phyloP scores from a whole-genome alignment of 768 basidiomycete genomes.

The Suillus placidus region DNA sequence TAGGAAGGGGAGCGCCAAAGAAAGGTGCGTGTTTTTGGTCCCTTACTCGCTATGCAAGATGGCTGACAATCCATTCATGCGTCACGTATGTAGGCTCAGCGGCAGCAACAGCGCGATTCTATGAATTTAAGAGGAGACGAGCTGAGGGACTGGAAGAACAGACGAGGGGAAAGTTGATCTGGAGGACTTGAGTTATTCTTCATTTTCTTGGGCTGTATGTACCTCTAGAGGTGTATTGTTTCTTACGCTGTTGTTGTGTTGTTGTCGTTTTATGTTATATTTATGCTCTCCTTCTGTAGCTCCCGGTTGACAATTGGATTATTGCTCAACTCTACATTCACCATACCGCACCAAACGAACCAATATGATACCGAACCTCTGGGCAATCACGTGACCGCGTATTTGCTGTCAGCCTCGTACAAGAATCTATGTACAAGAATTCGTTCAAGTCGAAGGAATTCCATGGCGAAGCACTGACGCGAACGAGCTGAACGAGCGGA shows the following conservation, averaged over 20 bases:
- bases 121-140: conserved; percentile 3
- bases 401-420: not conserved
- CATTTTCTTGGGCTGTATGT: not conserved
- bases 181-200: not conserved
- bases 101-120: conserved; percentile 11
- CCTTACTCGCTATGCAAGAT: not conserved
- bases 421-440: too few species aligned
- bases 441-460: too few species aligned
- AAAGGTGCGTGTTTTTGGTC: conserved; percentile 12
- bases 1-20: conserved; percentile 17
- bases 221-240: not conserved
- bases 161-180: not conserved
- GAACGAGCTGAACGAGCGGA: not conserved
- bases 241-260: not conserved
- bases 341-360: not conserved
- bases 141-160: not conserved
- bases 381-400: conserved; percentile 1
- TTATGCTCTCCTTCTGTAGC: not conserved
- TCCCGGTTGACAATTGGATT: not conserved
- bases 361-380: too few species aligned
- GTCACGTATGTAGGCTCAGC: conserved; percentile 6
- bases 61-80: not conserved
- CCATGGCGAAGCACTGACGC: not conserved
- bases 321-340: not conserved
- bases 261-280: conserved; percentile 1